Evolutionary conservation across 805 yeast genomes (phyloP), one percentile per base, ranked within the genome.

Genomic region (Scheffersomyces coipomensis): DNA sequence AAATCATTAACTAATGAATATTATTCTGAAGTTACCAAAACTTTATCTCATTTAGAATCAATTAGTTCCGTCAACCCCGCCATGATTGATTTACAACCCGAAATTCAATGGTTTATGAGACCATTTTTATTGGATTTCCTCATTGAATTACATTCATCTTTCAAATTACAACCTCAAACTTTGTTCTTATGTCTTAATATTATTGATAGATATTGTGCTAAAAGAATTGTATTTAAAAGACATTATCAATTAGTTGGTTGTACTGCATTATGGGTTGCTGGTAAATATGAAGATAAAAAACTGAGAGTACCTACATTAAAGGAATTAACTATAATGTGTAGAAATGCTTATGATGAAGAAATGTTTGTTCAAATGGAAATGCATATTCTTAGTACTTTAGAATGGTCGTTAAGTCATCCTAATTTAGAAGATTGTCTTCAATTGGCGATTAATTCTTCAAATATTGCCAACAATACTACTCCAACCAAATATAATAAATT

Each of bases 321-420:
- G 35, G 83, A 78, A 49, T 60, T 78, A 45, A 62, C 75, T 9
- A 58, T 71, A 40, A 76, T 78, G 81, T 78, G 82, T 47, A 67
- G 82, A 33, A 73, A 71, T 49, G 81, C 79, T 13, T 78, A 77
- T 49, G 83, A 78, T 42, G 76, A 71, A 45, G 75, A 71, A 43
- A 72, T 72, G 76, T 69, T 70, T 43, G 57, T 68, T 21, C 75
- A 70, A 50, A 70, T 70, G 75, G 95, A 85, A 60, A 68, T 78
- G 50, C 91, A 85, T 54, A 79, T 83, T 41, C 68, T 83, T 55
- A 71, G 75, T 46, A 85, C 85, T 4, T 73, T 89, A 52, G 75
- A 68, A 41, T 70, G 76, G 76, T 57, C 56, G 37, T 53, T 69
- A 35, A 69, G 74, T 25, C 75, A 70, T 45, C 74, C 78, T 3